phyloP scores from a whole-genome alignment of 495 filamentous ascomycete genomes.

The Podospora comata region DNA sequence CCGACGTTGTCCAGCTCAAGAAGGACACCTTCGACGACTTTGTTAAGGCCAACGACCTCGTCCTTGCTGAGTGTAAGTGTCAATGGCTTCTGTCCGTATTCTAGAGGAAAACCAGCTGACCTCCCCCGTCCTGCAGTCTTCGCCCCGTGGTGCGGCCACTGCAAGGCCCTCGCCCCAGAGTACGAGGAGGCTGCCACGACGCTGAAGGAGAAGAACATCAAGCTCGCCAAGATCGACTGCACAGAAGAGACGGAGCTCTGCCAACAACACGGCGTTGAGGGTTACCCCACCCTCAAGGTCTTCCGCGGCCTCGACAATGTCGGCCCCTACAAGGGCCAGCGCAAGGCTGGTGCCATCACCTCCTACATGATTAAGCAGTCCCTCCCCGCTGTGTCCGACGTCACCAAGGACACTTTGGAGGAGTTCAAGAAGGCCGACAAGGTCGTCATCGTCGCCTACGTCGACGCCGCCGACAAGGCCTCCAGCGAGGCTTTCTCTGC shows the following conservation, averaged over 20 bases:
- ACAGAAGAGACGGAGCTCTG: slow-evolving; percentile 92
- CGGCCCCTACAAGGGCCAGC: slow-evolving; percentile 79
- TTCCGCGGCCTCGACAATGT: slow-evolving; percentile 90
- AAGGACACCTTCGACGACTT: slow-evolving; percentile 83
- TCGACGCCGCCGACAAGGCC: slow-evolving; percentile 78
- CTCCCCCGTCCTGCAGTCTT: slow-evolving; percentile 49
- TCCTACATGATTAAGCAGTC: slow-evolving; percentile 99
- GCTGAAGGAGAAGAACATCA: slow-evolving; percentile 92
- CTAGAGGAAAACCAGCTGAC: slow-evolving; percentile 16
- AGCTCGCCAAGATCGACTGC: slow-evolving; percentile 92
- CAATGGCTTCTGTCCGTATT: slow-evolving; percentile 8
- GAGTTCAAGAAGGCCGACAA: slow-evolving; percentile 98
- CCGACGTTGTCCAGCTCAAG: slow-evolving; percentile 80
- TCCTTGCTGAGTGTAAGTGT: slow-evolving; percentile 72
- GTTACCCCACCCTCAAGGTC: slow-evolving; percentile 97
- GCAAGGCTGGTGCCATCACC: slow-evolving; percentile 87
- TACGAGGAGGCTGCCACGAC: slow-evolving; percentile 89
- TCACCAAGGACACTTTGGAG: slow-evolving; percentile 76
- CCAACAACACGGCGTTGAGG: slow-evolving; percentile 84
- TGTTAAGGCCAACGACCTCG: slow-evolving; percentile 77
- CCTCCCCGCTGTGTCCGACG: slow-evolving; percentile 81
- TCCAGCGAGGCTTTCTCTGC: slow-evolving; percentile 75
- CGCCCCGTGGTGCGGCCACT: slow-evolving; percentile 76
- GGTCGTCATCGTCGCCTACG: slow-evolving; percentile 88
- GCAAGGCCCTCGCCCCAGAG: slow-evolving; percentile 80